A percentile compares a stretch with the other conserved stretches of the same genome.
Conservation (phyloP, 140 eudicot genomes). For the Erigeron philadelphicus region DNA sequence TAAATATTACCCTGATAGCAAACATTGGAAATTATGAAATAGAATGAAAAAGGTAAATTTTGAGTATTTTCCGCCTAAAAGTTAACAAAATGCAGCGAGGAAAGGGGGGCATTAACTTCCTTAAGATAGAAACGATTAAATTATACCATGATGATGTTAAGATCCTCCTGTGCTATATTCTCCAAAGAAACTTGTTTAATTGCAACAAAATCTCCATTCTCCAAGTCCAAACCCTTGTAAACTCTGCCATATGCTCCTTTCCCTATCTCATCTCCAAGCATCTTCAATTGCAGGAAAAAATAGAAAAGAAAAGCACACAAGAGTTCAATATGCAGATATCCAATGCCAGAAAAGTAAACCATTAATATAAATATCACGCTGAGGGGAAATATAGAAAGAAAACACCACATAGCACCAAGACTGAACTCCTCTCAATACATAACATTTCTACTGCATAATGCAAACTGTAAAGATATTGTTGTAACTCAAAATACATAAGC, state of each 20-base stretch:
- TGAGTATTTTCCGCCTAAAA: not conserved
- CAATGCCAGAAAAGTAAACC: not conserved
- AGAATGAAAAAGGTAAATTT: not conserved
- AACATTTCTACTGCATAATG: not conserved
- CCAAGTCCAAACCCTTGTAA: constrained; percentile 89
- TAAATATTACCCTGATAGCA: not conserved
- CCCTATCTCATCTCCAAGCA: constrained; percentile 94
- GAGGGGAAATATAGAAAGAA: not conserved
- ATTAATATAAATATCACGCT: not conserved
- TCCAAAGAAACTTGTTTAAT: constrained; percentile 86
- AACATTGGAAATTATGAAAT: not conserved
- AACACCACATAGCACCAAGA: not conserved
- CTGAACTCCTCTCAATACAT: not conserved
- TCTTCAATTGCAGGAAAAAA: constrained; percentile 37
- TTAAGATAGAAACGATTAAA: not conserved
- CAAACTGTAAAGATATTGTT: too few species aligned
- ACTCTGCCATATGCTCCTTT: constrained; percentile 95
- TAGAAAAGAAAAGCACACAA: not conserved
- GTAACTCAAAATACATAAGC: too few species aligned
- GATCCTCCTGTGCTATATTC: constrained; percentile 83
- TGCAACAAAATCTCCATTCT: constrained; percentile 92
- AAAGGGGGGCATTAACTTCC: not conserved
- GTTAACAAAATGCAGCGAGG: not conserved
- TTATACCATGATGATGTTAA: constrained; percentile 75
- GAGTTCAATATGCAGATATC: not conserved